Evolutionary conservation across 768 basidiomycete genomes (phyloP).

Genomic region (Lactarius hatsudake): DNA sequence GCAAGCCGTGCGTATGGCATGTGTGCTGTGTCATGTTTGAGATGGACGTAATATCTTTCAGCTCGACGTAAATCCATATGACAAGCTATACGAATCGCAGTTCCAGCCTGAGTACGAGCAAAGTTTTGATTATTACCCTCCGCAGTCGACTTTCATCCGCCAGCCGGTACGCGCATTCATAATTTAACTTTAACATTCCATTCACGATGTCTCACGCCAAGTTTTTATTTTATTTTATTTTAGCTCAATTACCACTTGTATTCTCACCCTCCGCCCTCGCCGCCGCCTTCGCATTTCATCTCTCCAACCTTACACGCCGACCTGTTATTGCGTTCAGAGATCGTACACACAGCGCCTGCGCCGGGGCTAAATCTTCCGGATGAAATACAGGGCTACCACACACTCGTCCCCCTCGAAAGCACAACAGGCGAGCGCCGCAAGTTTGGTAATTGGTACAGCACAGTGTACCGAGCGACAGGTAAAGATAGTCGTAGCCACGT

Average conservation of each 20-base stretch:
- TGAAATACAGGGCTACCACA: constrained; percentile 88
- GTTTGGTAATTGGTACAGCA: constrained; percentile 79
- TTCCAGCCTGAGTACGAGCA: constrained; percentile 36
- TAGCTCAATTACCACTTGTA: constrained; percentile 95
- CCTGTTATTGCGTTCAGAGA: constrained; percentile 50
- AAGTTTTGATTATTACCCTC: constrained; percentile 40
- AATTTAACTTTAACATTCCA: background rate
- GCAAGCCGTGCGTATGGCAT: constrained; percentile 33
- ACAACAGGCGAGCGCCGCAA: constrained; percentile 60
- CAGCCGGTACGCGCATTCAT: constrained; percentile 54
- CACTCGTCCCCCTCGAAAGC: constrained; percentile 75
- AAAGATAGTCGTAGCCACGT: constrained; percentile 76
- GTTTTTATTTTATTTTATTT: background rate
- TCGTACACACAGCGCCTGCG: constrained; percentile 37
- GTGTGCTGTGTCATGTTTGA: constrained; percentile 18
- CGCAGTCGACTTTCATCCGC: constrained; percentile 50
- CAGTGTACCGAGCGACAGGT: constrained; percentile 79
- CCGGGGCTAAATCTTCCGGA: constrained; percentile 67
- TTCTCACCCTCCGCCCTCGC: constrained; percentile 60
- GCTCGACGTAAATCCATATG: constrained; percentile 28
- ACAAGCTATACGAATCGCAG: constrained; percentile 33
- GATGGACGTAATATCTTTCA: constrained; percentile 26
- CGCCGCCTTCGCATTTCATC: constrained; percentile 71
- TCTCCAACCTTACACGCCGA: constrained; percentile 72
- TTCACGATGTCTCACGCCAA: constrained; percentile 2